Conservation (phyloP, 2,329 filamentous ascomycete species). For the Cladosporium sp. region DNA sequence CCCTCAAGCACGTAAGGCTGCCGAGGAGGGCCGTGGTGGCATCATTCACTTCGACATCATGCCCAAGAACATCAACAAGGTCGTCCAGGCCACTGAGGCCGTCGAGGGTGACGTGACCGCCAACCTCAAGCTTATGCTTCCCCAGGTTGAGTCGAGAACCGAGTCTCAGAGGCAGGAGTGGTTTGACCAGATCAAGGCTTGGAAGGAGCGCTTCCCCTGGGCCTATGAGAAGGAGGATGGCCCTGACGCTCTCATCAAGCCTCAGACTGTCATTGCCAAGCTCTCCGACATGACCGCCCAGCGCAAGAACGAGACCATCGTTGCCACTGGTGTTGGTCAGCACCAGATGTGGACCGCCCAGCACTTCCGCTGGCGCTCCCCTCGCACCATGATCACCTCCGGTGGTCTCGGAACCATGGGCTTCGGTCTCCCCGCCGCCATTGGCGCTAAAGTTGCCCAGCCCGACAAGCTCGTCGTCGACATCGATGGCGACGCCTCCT, state of each 20-base stretch:
- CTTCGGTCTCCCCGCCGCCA: constrained; percentile 86
- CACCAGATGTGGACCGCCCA: constrained; percentile 99
- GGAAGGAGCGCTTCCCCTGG: constrained; percentile 89
- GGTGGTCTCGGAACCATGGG: constrained; percentile 96
- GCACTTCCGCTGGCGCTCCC: constrained; percentile 90
- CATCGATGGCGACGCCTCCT: constrained; percentile 97
- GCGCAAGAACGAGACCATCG: constrained; percentile 77
- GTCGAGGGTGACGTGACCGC: constrained; percentile 85
- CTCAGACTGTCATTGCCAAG: constrained; percentile 85
- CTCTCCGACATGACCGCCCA: constrained; percentile 76
- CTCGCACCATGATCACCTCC: constrained; percentile 91
- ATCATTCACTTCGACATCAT: constrained; percentile 98
- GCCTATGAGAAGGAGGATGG: constrained; percentile 70
- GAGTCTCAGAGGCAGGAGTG: constrained; percentile 68
- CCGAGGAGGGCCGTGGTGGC: constrained; percentile 76
- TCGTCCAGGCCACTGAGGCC: constrained; percentile 91
- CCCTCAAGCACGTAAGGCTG: constrained; percentile 77
- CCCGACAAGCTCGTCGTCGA: constrained; percentile 84
- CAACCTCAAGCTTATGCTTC: constrained; percentile 71
- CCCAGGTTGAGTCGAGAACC: constrained; percentile 57
- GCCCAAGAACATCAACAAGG: constrained; percentile 99
- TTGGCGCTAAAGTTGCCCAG: constrained; percentile 83
- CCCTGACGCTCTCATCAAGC: constrained; percentile 77
- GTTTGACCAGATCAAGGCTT: constrained; percentile 82
- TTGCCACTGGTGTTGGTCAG: constrained; percentile 90